Base-by-base conservation (phyloP, 2,329 filamentous ascomycete genomes). In the Alternaria solani region DNA sequence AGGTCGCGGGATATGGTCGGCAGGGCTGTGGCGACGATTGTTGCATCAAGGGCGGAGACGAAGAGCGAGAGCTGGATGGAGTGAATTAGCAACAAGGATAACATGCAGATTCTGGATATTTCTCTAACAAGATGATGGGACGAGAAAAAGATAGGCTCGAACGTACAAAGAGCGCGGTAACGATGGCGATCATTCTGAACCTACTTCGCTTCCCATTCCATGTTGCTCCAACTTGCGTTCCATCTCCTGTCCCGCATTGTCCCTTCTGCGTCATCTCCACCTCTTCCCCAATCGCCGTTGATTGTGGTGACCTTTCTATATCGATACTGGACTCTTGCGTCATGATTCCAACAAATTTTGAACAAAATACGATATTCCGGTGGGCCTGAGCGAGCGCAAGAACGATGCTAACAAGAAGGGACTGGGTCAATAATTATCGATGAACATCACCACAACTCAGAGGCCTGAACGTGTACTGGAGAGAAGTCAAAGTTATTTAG, bases 1-100 rank as follows among this genome's bases (percentile, higher is more conserved):
- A 94, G 86, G 61, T 90, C 83, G 34, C 79, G 78, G 5, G 86
- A 83, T 64, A 92, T 91, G 14, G 87, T 88, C 0, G 89, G 89
- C 5, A 91, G 82, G 6, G 89, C 87, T 0, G 89, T 91, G 11
- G 89, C 85, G 66, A 89, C 81, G 66, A 88, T 88, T 16, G 88
- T 90, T 52, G 86, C 67, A 46, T 82, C 80, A 4, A 82, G 69
- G 9, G 80, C 80, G 11, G 78, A 77, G 47, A 81, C 73, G 58
- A 81, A 81, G 12, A 81, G 70, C 7, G 75, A 75, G 14, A 81
- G 72, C 76, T 78, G 41, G 12, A 36, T 38, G 5, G 5, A 5
- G 14, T 38, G 9, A 23, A 42, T 54, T 16, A 57, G 44, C 32
- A 14, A 36, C 11, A 16, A 36, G 12, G 9, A 11, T 30, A 36